Conservation (phyloP, 148 eudicot species). For the Fagopyrum esculentum region DNA sequence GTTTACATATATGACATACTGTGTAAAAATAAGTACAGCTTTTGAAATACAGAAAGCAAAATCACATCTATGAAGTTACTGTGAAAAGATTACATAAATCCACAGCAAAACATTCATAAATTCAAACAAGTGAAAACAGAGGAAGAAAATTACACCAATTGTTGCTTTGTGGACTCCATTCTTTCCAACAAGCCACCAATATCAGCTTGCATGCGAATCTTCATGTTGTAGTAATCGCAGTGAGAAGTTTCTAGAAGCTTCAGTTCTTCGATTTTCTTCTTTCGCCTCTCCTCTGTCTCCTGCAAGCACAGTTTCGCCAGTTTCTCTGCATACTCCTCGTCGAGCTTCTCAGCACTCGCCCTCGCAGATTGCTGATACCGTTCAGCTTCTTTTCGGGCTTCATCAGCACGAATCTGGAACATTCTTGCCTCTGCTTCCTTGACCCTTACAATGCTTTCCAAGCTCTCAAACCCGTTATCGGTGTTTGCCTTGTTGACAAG, state of each 20-base stretch:
- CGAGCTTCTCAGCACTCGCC: constrained; percentile 44
- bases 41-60: neutral
- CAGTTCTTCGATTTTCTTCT: constrained; percentile 65
- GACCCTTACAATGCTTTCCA: constrained; percentile 57
- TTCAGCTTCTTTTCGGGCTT: constrained; percentile 72
- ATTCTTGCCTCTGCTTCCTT: constrained; percentile 73
- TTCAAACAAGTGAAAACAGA: neutral
- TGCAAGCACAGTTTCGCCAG: constrained; percentile 55
- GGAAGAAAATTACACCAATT: constrained; percentile 31
- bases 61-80: neutral
- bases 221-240: constrained; percentile 70
- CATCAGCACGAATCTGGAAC: constrained; percentile 82
- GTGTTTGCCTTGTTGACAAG: constrained; percentile 10
- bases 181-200: constrained; percentile 74
- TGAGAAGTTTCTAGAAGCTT: constrained; percentile 59
- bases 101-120: neutral
- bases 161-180: constrained; percentile 82
- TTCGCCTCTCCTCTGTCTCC: constrained; percentile 58
- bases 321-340: constrained; percentile 63
- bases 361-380: constrained; percentile 34
- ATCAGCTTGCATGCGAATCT: constrained; percentile 73
- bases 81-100: neutral
- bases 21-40: neutral
- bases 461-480: constrained; percentile 50
- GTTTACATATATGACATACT: neutral